Evolutionary conservation across 345 rosid genomes (phyloP).

Genomic region (Lumnitzera racemosa): DNA sequence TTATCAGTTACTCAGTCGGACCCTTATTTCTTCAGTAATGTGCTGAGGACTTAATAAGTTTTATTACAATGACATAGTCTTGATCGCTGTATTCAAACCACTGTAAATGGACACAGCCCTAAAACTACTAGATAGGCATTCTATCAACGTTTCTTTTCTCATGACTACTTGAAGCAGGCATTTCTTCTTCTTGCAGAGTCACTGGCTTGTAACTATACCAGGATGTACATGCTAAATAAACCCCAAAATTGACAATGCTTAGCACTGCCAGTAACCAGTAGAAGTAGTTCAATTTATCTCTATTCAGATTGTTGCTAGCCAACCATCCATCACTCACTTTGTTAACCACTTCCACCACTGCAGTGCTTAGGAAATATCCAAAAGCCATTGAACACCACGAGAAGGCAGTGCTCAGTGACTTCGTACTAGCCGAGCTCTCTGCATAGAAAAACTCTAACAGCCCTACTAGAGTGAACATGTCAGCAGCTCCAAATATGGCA

Average conservation of each 20-base stretch:
- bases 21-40: too few relatives aligned
- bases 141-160: too few relatives aligned
- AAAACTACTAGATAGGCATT: too few relatives aligned
- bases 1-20: too few relatives aligned
- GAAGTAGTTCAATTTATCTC: slow-evolving; percentile 34
- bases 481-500: slow-evolving; percentile 51
- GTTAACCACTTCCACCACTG: slow-evolving; percentile 45
- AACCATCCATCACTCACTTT: slow-evolving; percentile 48
- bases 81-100: too few relatives aligned
- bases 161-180: too few relatives aligned
- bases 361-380: slow-evolving; percentile 50
- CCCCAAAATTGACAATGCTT: slow-evolving; percentile 35
- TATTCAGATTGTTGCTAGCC: slow-evolving; percentile 28
- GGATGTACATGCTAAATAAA: slow-evolving; percentile 47
- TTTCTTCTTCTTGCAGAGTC: slow-evolving; percentile 7
- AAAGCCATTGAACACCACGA: slow-evolving; percentile 51
- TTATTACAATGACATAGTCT: too few relatives aligned
- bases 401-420: slow-evolving; percentile 40
- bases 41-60: too few relatives aligned
- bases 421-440: slow-evolving; percentile 55
- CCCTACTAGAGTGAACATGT: slow-evolving; percentile 51
- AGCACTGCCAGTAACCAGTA: slow-evolving; percentile 30
- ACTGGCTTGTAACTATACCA: slow-evolving; percentile 54
- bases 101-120: too few relatives aligned
- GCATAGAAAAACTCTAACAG: slow-evolving; percentile 51